Percentiles rank a stretch among this genome's conserved stretches.
These are phyloP conservation scores for Clarireedia sp. DNA, from an alignment of 2,329 filamentous ascomycete species.

Conservation along the genomic window DNA sequence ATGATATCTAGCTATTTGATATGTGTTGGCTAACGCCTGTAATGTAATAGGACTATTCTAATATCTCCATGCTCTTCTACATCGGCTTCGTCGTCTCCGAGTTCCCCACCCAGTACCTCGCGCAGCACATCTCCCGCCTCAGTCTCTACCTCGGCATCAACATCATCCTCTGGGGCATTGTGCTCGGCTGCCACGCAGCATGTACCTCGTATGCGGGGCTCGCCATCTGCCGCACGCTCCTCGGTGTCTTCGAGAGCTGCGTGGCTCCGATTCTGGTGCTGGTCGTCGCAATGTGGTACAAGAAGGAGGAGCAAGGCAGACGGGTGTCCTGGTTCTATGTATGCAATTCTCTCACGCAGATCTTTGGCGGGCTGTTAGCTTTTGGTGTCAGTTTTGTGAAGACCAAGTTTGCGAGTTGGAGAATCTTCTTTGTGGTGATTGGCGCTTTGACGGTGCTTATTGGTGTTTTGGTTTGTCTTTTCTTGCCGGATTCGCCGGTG, in stretches of 20 bases:
- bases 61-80: constrained; percentile 22
- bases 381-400: neutral
- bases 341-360: neutral
- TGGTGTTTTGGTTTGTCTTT: constrained; percentile 33
- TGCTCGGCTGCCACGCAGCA: constrained; percentile 28
- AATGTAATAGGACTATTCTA: too few species aligned
- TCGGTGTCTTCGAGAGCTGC: constrained; percentile 22
- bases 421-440: constrained; percentile 14
- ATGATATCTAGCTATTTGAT: neutral
- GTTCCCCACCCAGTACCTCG: constrained; percentile 21
- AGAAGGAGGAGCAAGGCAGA: constrained; percentile 3
- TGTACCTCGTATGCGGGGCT: constrained; percentile 23
- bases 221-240: constrained; percentile 22
- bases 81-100: constrained; percentile 21
- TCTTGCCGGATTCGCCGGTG: constrained; percentile 42
- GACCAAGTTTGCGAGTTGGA: neutral
- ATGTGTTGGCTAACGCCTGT: too few species aligned
- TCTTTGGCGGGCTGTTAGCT: constrained; percentile 31
- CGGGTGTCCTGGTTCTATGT: neutral
- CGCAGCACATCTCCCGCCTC: constrained; percentile 20
- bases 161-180: constrained; percentile 28
- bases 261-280: constrained; percentile 29
- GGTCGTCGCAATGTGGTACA: constrained; percentile 29
- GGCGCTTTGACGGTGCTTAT: constrained; percentile 22
- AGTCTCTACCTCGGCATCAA: constrained; percentile 9